Conservation (phyloP, 108 stramenopile species). For the Pseudonitzschia multiseries region DNA sequence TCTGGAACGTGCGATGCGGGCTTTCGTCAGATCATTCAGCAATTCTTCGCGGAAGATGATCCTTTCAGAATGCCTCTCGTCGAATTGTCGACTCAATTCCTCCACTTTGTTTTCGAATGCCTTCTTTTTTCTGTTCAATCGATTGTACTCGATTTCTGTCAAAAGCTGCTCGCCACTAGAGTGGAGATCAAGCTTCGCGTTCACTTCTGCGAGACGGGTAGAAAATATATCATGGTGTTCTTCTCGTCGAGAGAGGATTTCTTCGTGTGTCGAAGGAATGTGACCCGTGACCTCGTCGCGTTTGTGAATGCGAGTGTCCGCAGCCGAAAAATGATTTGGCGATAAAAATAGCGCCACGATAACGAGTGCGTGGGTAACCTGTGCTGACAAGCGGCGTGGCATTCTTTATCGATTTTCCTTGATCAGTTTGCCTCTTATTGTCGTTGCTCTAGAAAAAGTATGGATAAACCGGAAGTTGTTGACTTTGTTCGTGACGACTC, state of each 20-base stretch:
- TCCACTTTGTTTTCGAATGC: constrained; percentile 36
- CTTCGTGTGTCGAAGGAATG: constrained; percentile 33
- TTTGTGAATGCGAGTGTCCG: constrained; percentile 15
- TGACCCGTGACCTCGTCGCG: constrained; percentile 39
- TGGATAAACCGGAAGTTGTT: too few species aligned
- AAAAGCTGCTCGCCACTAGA: constrained; percentile 11
- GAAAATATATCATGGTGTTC: constrained; percentile 20
- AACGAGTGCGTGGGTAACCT: background rate
- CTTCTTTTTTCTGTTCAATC: constrained; percentile 27
- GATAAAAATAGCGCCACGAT: constrained; percentile 3
- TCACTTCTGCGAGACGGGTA: constrained; percentile 8
- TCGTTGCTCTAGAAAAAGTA: too few species aligned
- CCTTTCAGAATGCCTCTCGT: constrained; percentile 25
- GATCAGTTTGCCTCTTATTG: too few species aligned
- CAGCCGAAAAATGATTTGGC: background rate
- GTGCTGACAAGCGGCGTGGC: background rate
- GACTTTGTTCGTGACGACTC: too few species aligned
- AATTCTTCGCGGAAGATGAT: constrained; percentile 24
- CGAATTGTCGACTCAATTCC: constrained; percentile 29
- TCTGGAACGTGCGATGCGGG: constrained; percentile 5
- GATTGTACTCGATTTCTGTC: constrained; percentile 15
- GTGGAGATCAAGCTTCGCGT: constrained; percentile 23
- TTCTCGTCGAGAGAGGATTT: constrained; percentile 26
- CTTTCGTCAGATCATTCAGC: constrained; percentile 31
- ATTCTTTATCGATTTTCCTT: background rate